Percentiles rank a stretch among this genome's conserved stretches.
Evolutionary conservation across 73 alveolate species (phyloP).

Genomic region (Tetrahymena thermophila): DNA sequence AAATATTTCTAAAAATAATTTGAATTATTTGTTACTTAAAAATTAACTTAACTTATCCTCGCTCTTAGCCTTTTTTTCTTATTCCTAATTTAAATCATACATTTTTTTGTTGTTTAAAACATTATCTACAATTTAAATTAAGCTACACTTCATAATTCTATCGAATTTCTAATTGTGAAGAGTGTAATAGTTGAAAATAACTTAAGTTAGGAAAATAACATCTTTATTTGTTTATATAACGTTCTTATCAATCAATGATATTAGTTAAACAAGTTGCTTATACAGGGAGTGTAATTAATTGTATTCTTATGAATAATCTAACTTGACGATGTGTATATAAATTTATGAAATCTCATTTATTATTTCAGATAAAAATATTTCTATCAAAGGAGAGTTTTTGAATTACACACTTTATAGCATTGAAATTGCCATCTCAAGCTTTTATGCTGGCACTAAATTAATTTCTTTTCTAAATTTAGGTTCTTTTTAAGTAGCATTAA

Average conservation of each 20-base stretch:
- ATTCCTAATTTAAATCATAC: neutral
- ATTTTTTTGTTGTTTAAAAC: neutral
- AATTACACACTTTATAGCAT: neutral
- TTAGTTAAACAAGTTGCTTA: neutral
- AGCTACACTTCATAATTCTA: neutral
- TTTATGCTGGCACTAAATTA: neutral
- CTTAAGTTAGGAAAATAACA: neutral
- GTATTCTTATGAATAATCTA: neutral
- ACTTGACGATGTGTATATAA: neutral
- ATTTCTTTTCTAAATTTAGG: neutral
- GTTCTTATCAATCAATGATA: neutral
- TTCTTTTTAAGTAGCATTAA: neutral
- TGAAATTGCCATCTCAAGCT: neutral
- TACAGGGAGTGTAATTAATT: neutral
- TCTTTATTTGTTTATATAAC: neutral
- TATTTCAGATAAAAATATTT: neutral
- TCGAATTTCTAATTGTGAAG: neutral
- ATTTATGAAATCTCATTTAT: neutral
- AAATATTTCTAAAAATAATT: neutral
- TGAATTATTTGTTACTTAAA: neutral
- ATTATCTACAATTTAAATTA: neutral
- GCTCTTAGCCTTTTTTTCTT: neutral
- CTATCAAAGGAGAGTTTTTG: neutral
- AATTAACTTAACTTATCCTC: neutral
- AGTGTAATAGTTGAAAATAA: neutral